phyloP scores from a whole-genome alignment of 1,139 yeast species.

The Saccharomyces pastorianus region DNA sequence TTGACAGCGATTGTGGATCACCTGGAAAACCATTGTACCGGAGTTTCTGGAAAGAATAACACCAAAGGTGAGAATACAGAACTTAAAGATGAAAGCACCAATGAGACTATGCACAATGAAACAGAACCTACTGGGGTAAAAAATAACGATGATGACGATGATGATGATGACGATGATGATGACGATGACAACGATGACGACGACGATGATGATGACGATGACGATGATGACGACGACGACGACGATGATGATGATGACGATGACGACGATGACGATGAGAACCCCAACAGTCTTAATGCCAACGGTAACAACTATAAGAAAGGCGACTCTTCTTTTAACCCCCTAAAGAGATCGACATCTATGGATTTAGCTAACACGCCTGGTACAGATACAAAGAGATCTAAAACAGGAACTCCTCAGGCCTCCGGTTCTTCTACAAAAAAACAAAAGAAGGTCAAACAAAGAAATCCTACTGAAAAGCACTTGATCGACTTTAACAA shows the following conservation, averaged over 20 bases:
- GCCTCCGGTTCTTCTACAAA: constrained; percentile 24
- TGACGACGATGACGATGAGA: too few relatives aligned
- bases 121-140: constrained; percentile 5
- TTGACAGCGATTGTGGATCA: constrained; percentile 30
- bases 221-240: constrained; percentile 16
- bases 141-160: not conserved
- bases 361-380: not conserved
- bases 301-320: constrained; percentile 15
- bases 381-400: not conserved
- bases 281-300: constrained; percentile 29
- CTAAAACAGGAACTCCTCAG: constrained; percentile 3
- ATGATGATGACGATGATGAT: constrained; percentile 10
- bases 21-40: constrained; percentile 34
- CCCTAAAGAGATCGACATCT: not conserved
- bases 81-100: constrained; percentile 6
- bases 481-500: constrained; percentile 89
- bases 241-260: too few relatives aligned
- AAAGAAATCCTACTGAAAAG: constrained; percentile 52
- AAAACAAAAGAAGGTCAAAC: constrained; percentile 40
- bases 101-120: constrained; percentile 27
- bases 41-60: not conserved
- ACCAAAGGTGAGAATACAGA: constrained; percentile 2
- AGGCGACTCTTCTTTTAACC: constrained; percentile 6
- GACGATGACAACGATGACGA: constrained; percentile 28
- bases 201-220: constrained; percentile 33